These are phyloP conservation scores for Naematelia encephala DNA, from an alignment of 768 basidiomycete genomes.

Conservation along the genomic window DNA sequence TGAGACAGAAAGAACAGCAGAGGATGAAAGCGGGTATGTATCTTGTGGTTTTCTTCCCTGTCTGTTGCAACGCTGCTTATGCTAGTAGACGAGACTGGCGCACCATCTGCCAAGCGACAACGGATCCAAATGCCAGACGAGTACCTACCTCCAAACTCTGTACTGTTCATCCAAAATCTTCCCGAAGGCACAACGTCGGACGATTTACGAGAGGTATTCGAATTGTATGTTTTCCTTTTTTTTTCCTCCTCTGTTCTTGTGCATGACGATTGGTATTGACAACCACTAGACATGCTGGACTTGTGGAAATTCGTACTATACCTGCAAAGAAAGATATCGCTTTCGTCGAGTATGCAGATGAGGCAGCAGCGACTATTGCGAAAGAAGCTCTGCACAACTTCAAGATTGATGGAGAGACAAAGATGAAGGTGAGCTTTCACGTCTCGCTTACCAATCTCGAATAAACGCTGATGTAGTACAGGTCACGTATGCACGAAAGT, in stretches of 20 bases:
- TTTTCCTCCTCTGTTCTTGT: not conserved
- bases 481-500: conserved; percentile 47
- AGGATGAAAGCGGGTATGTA: conserved; percentile 74
- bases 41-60: not conserved
- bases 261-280: not conserved
- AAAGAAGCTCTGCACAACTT: conserved; percentile 97
- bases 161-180: conserved; percentile 95
- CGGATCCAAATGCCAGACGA: conserved; percentile 98
- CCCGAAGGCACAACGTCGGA: conserved; percentile 91
- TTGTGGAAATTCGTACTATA: conserved; percentile 97
- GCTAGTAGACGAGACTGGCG: conserved; percentile 45
- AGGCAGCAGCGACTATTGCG: conserved; percentile 80
- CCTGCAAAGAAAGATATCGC: conserved; percentile 96
- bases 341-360: conserved; percentile 96
- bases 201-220: conserved; percentile 82
- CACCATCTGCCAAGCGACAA: conserved; percentile 35
- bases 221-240: conserved; percentile 62
- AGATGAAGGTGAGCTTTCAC: conserved; percentile 73
- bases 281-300: conserved; percentile 73
- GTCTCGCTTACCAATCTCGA: not conserved
- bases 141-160: conserved; percentile 98
- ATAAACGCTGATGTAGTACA: conserved; percentile 2
- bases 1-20: conserved; percentile 77
- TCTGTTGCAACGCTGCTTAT: not conserved
- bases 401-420: conserved; percentile 94